Percentiles rank a stretch among this genome's conserved stretches.
These are phyloP conservation scores for Penicillium sp. DNA, from an alignment of 2,329 filamentous ascomycete species.

Conservation along the genomic window DNA sequence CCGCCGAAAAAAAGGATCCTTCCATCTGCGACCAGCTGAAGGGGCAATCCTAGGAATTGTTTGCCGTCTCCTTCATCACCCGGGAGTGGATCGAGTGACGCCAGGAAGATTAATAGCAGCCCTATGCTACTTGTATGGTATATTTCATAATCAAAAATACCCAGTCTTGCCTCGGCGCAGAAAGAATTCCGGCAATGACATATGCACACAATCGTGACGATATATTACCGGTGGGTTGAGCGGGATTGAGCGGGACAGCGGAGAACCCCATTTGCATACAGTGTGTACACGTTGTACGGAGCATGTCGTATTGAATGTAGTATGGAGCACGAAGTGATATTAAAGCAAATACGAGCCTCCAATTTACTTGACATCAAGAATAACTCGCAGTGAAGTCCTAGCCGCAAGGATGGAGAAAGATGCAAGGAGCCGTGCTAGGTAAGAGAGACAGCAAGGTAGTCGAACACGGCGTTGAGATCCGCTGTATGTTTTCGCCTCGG, in stretches of 20 bases:
- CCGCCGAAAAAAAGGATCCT: background rate
- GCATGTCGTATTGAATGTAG: no score
- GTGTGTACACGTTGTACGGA: background rate
- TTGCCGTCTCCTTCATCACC: constrained; percentile 4
- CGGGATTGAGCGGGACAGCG: background rate
- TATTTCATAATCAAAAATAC: background rate
- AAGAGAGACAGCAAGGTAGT: constrained; percentile 12
- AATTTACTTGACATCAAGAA: background rate
- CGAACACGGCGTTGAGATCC: constrained; percentile 4
- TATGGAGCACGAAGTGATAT: background rate
- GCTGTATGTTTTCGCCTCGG: background rate
- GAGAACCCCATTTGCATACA: background rate
- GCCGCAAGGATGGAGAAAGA: constrained; percentile 26
- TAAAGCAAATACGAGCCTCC: no score
- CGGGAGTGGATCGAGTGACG: constrained; percentile 4
- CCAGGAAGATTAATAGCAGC: constrained; percentile 7
- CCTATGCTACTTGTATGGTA: background rate
- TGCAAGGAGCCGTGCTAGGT: constrained; percentile 30
- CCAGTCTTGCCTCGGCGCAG: background rate
- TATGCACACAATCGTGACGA: background rate
- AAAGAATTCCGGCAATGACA: background rate
- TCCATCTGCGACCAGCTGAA: background rate
- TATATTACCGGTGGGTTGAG: background rate
- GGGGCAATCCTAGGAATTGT: constrained; percentile 1
- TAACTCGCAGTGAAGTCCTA: constrained; percentile 6